Percentiles rank a stretch among this genome's conserved stretches.
Evolutionary conservation across 129 eudicot species (phyloP).

Genomic region (Calendula officinalis): DNA sequence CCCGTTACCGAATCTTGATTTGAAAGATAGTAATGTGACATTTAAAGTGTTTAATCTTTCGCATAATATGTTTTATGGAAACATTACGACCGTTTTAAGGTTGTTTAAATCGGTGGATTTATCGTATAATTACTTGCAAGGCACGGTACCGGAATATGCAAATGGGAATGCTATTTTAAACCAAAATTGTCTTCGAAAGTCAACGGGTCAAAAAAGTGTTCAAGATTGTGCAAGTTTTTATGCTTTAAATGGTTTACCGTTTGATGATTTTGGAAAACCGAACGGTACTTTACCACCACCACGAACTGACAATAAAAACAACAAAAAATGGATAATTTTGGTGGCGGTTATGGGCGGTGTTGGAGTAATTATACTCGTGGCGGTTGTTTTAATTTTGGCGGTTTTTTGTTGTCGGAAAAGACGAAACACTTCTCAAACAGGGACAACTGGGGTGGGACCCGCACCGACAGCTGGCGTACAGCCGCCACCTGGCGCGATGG

Average conservation of each 20-base stretch:
- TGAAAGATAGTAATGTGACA: constrained; percentile 17
- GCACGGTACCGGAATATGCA: constrained; percentile 55
- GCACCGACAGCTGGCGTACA: constrained; percentile 41
- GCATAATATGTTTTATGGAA: constrained; percentile 66
- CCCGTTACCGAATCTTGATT: constrained; percentile 41
- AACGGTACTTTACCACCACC: constrained; percentile 40
- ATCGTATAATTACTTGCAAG: constrained; percentile 81
- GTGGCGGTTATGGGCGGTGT: constrained; percentile 69
- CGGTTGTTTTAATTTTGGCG: constrained; percentile 32
- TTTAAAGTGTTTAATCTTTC: constrained; percentile 60
- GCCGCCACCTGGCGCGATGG: constrained; percentile 32
- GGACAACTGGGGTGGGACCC: constrained; percentile 67
- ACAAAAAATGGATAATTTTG: constrained; percentile 49
- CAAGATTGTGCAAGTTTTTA: constrained; percentile 57
- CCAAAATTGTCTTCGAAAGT: constrained; percentile 52
- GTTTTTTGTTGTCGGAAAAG: constrained; percentile 52
- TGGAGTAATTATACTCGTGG: constrained; percentile 43
- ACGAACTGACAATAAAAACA: constrained; percentile 36
- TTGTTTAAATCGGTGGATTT: constrained; percentile 59
- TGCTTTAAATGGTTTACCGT: constrained; percentile 34
- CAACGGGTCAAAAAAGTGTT: constrained; percentile 39
- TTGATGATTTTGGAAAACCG: constrained; percentile 63
- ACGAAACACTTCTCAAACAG: constrained; percentile 41
- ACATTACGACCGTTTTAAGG: constrained; percentile 41
- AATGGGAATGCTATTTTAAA: constrained; percentile 26